Evolutionary conservation across 257 asterid species (phyloP), one percentile per base, ranked within the genome.

Genomic region (Petrea volubilis): DNA sequence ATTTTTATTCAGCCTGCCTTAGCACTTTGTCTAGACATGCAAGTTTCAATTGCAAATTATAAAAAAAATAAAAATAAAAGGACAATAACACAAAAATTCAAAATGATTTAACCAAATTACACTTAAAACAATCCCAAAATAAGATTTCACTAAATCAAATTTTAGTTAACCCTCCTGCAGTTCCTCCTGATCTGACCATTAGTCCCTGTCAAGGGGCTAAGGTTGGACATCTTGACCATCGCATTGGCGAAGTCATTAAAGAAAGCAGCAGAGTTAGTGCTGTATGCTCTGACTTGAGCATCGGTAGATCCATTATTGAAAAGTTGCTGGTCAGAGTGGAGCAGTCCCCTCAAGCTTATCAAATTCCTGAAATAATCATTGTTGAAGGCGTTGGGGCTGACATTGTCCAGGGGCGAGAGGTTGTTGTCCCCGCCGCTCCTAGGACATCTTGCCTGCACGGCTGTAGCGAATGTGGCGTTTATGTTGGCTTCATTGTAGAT

Each of bases 181-280:
- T 86, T 83, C 10, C 76, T 64, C 79, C 97, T 76, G 76, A 90
- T 78, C 79, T 90, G 90, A 25, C 96, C 93, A 56, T 71, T 81
- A 24, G 87, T 70, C 8, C 91, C 93, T 0, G 90, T 86, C 12
- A 85, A 84, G 0, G 97, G 96, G 73, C 87, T 83, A 10, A 90
- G 86, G 36, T 85, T 88, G 7, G 84, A 78, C 96, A 91, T 88
- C 74, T 77, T 87, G 12, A 91, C 83, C 96, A 91, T 91, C 3
- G 97, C 96, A 24, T 27, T 73, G 0, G 88, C 96, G 24, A 91
- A 91, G 51, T 91, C 96, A 2, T 71, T 73, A 72, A 62, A 69
- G 41, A 91, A 91, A 9, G 90, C 13, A 5, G 84, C 80, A 0
- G 84, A 67, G 46, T 81, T 84, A 3, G 86, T 57, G 44, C 81